These are phyloP conservation scores for Neurospora pannonica DNA, from an alignment of 495 filamentous ascomycete species.

Conservation along the genomic window DNA sequence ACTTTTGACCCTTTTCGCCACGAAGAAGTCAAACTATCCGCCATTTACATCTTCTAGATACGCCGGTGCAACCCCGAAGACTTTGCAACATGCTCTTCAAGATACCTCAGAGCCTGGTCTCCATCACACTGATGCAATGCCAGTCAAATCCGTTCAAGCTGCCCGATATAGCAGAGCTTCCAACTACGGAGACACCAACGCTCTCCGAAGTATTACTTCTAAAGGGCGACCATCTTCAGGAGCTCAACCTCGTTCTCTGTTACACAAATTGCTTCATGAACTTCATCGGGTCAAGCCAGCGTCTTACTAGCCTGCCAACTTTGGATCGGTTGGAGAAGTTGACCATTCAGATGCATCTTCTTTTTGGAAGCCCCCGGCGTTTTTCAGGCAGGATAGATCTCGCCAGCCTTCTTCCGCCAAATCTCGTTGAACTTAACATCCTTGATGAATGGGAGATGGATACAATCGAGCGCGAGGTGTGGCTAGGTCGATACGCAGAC, in stretches of 20 bases:
- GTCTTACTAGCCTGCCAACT: not conserved
- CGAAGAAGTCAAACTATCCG: not conserved
- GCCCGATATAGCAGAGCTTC: rapidly evolving
- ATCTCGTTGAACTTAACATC: not conserved
- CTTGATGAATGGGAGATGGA: conserved; percentile 1
- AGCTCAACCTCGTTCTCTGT: not conserved
- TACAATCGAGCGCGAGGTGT: not conserved
- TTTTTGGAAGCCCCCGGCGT: not conserved
- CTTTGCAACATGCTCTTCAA: not conserved
- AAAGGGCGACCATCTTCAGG: not conserved
- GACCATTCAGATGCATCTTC: not conserved
- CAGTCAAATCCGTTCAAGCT: rapidly evolving
- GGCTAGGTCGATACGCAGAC: not conserved
- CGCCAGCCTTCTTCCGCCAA: not conserved
- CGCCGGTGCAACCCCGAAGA: not conserved
- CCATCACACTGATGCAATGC: not conserved
- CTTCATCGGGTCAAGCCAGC: not conserved
- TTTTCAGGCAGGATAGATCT: not conserved
- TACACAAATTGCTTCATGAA: not conserved
- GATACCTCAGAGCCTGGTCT: not conserved
- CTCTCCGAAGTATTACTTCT: not conserved
- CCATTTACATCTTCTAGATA: not conserved
- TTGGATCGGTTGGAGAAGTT: not conserved
- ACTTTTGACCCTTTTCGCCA: not conserved
- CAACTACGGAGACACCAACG: not conserved